Evolutionary conservation across 139 green algal genomes (phyloP), one percentile per base, ranked within the genome.

Genomic region (Chlamydomonas asymmetrica): DNA sequence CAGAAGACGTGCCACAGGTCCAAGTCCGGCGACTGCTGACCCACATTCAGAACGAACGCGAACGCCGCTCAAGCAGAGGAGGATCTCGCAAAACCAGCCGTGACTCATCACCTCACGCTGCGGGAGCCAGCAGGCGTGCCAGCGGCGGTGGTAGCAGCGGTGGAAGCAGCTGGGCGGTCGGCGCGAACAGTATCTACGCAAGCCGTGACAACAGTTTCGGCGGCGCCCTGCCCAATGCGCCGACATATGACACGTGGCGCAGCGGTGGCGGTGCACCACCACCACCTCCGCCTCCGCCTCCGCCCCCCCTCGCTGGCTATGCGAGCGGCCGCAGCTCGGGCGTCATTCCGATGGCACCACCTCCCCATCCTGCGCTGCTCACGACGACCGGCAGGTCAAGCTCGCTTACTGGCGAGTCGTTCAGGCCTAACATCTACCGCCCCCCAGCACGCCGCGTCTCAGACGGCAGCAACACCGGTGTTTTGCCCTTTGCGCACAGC

Each of bases 1-100:
- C 72, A n/a, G 48, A 32, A 0, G 40, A 35, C 2, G 48, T 66
- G n/a, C 39, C 54, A 22, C 7, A 29, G 23, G 61, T 78, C 25
- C 61, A 78, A 45, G 73, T 71, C 35, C 73, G 73, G 35, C 62
- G 62, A 31, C 62, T 71, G 27, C 50, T 65, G 18, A 48, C 62
- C 38, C 64, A 62, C 62, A 71, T 79, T 23, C 48, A 29, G 7
- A 48, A 71, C n/a, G 54, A 79, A 32, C 73, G 73, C 48, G 73
- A 71, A 48, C 73, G 73, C 62, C 73, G 73, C 56, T 8, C 56
- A 10, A 23, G 27, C n/a, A 63, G 34, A 13, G n/a, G 39, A 16
- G 40, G 56, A 25, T 63, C 59, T 34, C 71, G 71, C 59, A 77
- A 77, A 41, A 43, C 59, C 32, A 77, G 59, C 43, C 59, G 71